Evolutionary conservation across 495 filamentous ascomycete genomes (phyloP).

Genomic region (Paragyromitra xinjiangensis): DNA sequence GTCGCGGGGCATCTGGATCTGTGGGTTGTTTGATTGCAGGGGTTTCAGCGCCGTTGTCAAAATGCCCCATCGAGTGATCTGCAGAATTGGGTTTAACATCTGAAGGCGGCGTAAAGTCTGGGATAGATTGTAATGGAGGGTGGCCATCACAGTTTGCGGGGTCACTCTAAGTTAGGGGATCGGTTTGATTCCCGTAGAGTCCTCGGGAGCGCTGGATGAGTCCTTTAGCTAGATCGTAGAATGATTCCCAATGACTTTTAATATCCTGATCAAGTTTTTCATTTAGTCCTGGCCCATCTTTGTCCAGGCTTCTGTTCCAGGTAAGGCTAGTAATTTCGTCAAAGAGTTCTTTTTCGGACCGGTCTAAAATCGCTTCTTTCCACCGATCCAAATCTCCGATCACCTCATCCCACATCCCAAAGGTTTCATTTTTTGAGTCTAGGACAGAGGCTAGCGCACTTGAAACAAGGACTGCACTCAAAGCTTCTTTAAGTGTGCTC

Average conservation of each 20-base stretch:
- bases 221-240: constrained; percentile 12
- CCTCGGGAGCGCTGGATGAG: constrained; percentile 1
- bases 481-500: neutral
- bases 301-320: neutral
- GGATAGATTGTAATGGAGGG: neutral
- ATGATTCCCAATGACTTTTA: constrained; percentile 4
- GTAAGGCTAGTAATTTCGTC: neutral
- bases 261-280: neutral
- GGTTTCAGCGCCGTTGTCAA: too few species aligned
- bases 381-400: constrained; percentile 14
- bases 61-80: neutral
- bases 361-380: neutral
- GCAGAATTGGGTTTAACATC: neutral
- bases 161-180: neutral
- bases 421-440: neutral
- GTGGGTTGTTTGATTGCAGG: neutral
- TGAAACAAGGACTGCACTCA: neutral
- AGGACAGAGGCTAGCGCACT: neutral
- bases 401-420: constrained; percentile 18
- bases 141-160: neutral
- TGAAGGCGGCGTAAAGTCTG: neutral
- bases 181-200: neutral
- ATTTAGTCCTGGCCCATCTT: neutral
- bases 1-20: neutral
- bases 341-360: neutral